Base-by-base conservation (phyloP, 1,284 basidiomycete species). In the Trichosporon sp. region DNA sequence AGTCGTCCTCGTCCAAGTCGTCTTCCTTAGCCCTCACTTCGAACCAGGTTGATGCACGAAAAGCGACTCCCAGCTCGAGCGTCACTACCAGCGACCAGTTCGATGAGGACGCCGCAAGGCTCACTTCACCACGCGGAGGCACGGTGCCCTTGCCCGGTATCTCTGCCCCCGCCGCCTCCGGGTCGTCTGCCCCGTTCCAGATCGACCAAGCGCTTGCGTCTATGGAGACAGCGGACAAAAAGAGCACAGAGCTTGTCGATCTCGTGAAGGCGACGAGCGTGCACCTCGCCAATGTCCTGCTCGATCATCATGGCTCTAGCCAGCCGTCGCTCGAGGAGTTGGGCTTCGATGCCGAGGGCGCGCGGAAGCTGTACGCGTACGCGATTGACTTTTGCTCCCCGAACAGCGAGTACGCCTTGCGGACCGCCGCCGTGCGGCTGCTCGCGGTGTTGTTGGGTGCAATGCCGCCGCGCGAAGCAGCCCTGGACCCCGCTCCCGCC, bases 391-490 rank as follows among this genome's bases (percentile, higher is more conserved):
- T 78, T 56, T 75, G 76, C 31, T 71, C 76, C 14, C 73, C 76
- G 0, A 71, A 73, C 12, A 68, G 75, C 4, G 78, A 80, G 32
- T 70, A 76, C 16, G 43, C 73, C 4, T 71, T 81, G 12, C 75
- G 81, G 6, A 83, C 76, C 3, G 75, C 80, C 2, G 77, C 80
- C 2, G 76, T 81, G 11, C 75, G 81, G 8, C 75, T 83, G 1
- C 75, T 83, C 1, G 78, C 80, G 0, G 78, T 78, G 4, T 71
- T 83, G 4, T 71, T 81, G 1, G 73, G 74, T 4, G 73, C 74
- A 7, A 76, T 74, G 6, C 77, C 79, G 0, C 81, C 81, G 1
- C 71, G 73, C 8, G 70, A 72, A 7, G 75, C 73, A 10, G 68
- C 75, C 6, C 71, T 73, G 2, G 75, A 77, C 2, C 51, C 68